Evolutionary conservation across 805 yeast genomes (phyloP), one percentile per base, ranked within the genome.

Genomic region (Nadsonia fulvescens): DNA sequence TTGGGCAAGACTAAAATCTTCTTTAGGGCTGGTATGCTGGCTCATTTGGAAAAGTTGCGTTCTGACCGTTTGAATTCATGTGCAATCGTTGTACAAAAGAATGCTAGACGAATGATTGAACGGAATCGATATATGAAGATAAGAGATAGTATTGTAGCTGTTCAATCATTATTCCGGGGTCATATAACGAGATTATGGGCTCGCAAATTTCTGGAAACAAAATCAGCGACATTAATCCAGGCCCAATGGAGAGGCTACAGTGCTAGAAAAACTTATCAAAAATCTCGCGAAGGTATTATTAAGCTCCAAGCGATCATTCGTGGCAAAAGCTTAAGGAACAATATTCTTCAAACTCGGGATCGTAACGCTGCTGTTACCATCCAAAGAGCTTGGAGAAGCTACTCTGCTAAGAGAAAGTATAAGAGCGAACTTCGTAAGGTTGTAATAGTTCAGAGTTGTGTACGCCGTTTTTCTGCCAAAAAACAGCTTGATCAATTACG

Each of bases 11-110:
- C 93, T 21, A 86, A 86, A 54, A 81, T 86, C 32, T 86, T 86
- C 56, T 79, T 86, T 58, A 75, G 92, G 43, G 94, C 95, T 15
- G 98, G 98, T 46, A 77, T 86, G 75, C 60, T 86, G 49, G 96
- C 95, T 4, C 70, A 70, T 35, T 61, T 86, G 40, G 98, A 86
- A 53, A 79, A 79, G 39, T 53, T 75, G 44, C 70, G 95, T 50
- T 56, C 82, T 16, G 77, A 74, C 35, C 78, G 82, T 41, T 64
- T 82, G 38, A 65, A 65, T 43, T 63, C 56, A 27, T 71, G 93
- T 23, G 94, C 94, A 4, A 71, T 70, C 9, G 53, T 75, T 52
- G 73, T 86, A 38, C 96, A 89, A 55, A 81, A 79, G 61, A 66
- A 75, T 41, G 56, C 83, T 46, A 66, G 76, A 43, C 73, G 67